A percentile compares a stretch with the other conserved stretches of the same genome.
These are phyloP conservation scores for Gastroboletus turbinatus DNA, from an alignment of 1,284 basidiomycete species.

Conservation along the genomic window DNA sequence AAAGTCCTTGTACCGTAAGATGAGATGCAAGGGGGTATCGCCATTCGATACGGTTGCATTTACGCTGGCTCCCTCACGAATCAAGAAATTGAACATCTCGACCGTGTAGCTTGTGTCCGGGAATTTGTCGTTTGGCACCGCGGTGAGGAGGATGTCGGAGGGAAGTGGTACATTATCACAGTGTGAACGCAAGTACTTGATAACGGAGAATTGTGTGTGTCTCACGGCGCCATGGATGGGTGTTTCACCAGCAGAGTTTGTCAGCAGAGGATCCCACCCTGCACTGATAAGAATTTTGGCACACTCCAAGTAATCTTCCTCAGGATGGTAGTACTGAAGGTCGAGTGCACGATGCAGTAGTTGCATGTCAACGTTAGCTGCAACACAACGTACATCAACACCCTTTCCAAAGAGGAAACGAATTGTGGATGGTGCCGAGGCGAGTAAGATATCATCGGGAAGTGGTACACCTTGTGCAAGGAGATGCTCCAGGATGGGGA, in stretches of 20 bases:
- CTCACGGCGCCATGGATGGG: not conserved
- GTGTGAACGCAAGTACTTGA: not conserved
- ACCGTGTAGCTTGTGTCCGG: no score
- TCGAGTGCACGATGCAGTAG: not conserved
- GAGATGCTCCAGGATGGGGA: not conserved
- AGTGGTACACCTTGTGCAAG: not conserved
- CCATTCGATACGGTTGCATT: not conserved
- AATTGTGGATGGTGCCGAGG: not conserved
- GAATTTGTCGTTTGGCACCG: not conserved
- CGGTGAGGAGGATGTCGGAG: not conserved
- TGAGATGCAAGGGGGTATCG: not conserved
- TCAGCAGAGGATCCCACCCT: not conserved
- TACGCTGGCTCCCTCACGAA: not conserved
- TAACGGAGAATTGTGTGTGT: not conserved
- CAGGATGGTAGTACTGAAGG: not conserved
- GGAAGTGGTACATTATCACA: not conserved
- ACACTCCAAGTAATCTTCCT: not conserved
- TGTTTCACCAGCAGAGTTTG: not conserved
- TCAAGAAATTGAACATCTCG: not conserved
- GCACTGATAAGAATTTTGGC: not conserved
- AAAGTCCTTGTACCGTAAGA: not conserved
- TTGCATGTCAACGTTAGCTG: not conserved
- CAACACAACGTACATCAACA: not conserved
- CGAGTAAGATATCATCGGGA: not conserved
- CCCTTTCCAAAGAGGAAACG: not conserved